phyloP scores from a whole-genome alignment of 345 rosid species.

The Moricandia arvensis region DNA sequence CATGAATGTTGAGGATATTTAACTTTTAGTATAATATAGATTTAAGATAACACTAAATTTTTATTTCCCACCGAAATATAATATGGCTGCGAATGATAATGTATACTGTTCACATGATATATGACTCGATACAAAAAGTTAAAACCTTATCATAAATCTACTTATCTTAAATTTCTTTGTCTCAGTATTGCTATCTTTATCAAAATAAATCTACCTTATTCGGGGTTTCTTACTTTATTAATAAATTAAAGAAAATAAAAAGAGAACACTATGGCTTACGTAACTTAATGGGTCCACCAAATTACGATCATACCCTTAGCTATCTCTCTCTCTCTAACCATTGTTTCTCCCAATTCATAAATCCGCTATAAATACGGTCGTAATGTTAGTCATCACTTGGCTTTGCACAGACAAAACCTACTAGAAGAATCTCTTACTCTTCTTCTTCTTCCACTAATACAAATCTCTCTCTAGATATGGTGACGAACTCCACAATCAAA shows the following conservation, averaged over 20 bases:
- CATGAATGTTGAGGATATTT: too few relatives aligned
- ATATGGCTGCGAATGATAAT: neutral
- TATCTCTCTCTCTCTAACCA: neutral
- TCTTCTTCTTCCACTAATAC: neutral
- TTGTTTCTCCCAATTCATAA: neutral
- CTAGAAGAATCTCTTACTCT: conserved; percentile 12
- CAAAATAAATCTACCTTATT: conserved; percentile 18
- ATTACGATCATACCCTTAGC: conserved; percentile 32
- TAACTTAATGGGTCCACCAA: conserved; percentile 12
- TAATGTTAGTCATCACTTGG: conserved; percentile 23
- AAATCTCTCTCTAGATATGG: conserved; percentile 17
- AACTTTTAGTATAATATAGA: too few relatives aligned
- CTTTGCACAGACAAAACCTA: conserved; percentile 34
- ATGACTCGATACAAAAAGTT: conserved; percentile 3
- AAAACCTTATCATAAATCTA: conserved; percentile 18
- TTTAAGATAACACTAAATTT: neutral
- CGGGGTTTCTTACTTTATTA: neutral
- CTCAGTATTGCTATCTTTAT: neutral
- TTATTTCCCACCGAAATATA: neutral
- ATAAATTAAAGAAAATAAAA: neutral
- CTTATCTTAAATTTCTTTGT: neutral
- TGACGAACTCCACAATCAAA: conserved; percentile 51
- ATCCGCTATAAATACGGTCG: conserved; percentile 34
- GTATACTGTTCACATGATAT: conserved; percentile 1
- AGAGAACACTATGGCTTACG: conserved; percentile 23